phyloP scores from a whole-genome alignment of 768 basidiomycete species.

The Mrakia blollopis region DNA sequence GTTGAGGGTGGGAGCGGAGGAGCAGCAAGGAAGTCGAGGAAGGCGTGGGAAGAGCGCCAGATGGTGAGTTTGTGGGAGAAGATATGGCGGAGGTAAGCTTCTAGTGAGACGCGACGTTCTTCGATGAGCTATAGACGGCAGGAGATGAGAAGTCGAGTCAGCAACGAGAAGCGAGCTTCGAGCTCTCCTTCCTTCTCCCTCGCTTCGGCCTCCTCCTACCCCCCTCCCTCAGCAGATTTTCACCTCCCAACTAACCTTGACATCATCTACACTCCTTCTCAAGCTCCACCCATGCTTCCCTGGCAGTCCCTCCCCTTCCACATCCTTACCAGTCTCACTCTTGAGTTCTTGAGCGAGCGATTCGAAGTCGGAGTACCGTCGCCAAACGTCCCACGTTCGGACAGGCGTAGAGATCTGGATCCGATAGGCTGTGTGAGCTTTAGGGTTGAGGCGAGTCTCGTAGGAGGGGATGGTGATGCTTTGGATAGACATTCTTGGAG shows the following conservation, averaged over 20 bases:
- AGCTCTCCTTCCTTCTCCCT: neutral
- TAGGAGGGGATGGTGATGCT: constrained; percentile 26
- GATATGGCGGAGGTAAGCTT: constrained; percentile 80
- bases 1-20: constrained; percentile 48
- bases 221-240: neutral
- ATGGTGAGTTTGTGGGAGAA: constrained; percentile 70
- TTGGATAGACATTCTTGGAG: constrained; percentile 32
- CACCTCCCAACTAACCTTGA: constrained; percentile 43
- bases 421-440: constrained; percentile 69
- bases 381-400: constrained; percentile 88
- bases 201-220: too few species aligned
- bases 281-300: constrained; percentile 75
- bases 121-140: constrained; percentile 52
- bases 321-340: constrained; percentile 65
- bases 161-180: neutral
- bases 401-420: constrained; percentile 83
- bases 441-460: neutral
- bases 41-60: constrained; percentile 74
- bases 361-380: constrained; percentile 91
- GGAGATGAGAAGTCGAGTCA: neutral
- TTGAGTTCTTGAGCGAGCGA: constrained; percentile 76
- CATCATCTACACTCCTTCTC: constrained; percentile 50
- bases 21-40: constrained; percentile 81
- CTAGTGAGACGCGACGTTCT: constrained; percentile 70
- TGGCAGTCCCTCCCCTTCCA: constrained; percentile 54